These are phyloP conservation scores for Hibiscus mutabilis DNA, from an alignment of 345 rosid genomes.

Conservation along the genomic window DNA sequence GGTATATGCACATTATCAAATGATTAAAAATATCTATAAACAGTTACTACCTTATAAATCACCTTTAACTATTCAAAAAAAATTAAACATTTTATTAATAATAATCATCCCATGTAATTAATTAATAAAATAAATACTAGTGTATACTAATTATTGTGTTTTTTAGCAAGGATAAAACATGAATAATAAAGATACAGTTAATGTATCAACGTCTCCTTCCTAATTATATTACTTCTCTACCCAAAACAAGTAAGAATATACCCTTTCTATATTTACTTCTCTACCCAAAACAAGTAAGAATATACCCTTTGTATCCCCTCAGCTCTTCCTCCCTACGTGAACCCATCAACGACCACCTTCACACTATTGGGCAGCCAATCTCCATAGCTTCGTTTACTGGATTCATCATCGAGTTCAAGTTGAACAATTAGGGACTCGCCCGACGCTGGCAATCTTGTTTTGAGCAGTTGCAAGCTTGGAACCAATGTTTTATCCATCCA, in stretches of 20 bases:
- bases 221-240: no score
- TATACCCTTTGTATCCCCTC: conserved; percentile 16
- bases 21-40: no score
- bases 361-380: conserved; percentile 58
- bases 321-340: conserved; percentile 1
- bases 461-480: conserved; percentile 57
- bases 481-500: conserved; percentile 66
- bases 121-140: no score
- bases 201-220: conserved; percentile 33
- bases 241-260: no score
- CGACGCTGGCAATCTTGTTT: conserved; percentile 24
- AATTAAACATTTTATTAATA: no score
- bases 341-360: conserved; percentile 42
- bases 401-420: conserved; percentile 46
- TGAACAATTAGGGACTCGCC: conserved; percentile 34
- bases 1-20: no score
- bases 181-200: background rate
- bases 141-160: no score
- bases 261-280: conserved; percentile 59
- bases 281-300: conserved; percentile 23
- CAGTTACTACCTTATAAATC: no score
- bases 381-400: conserved; percentile 28
- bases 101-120: no score
- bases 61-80: no score
- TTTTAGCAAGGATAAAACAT: no score